phyloP scores from a whole-genome alignment of 2,329 filamentous ascomycete species.

The Pleoardoris graminearum region DNA sequence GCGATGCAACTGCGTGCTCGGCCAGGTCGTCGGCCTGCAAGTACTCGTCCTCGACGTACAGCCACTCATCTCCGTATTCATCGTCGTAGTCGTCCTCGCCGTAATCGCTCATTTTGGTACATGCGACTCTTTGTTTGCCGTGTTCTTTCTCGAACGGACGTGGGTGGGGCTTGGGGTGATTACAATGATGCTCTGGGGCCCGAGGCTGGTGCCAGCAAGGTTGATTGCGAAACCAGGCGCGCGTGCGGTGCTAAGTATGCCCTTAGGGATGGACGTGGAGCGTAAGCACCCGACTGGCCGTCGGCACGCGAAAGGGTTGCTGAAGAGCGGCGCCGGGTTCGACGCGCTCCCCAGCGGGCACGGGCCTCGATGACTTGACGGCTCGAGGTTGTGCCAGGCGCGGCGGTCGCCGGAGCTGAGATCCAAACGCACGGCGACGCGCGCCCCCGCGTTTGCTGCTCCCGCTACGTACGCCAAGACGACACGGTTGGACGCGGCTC shows the following conservation, averaged over 20 bases:
- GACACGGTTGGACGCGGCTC: constrained; percentile 30
- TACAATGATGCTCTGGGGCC: not conserved
- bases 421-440: not conserved
- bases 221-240: not conserved
- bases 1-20: constrained; percentile 52
- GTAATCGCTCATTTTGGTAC: constrained; percentile 48
- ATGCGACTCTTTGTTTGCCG: constrained; percentile 5
- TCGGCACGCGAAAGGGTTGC: not conserved
- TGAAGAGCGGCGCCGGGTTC: not conserved
- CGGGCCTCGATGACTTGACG: not conserved
- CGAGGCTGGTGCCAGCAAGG: not conserved
- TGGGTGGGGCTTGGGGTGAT: not conserved
- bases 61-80: constrained; percentile 46
- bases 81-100: constrained; percentile 46
- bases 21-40: constrained; percentile 53
- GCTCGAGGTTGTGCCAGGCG: not conserved
- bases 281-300: constrained; percentile 10
- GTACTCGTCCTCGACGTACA: constrained; percentile 53
- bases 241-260: not conserved
- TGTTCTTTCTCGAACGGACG: not conserved
- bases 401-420: not conserved
- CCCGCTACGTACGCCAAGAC: constrained; percentile 23
- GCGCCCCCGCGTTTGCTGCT: not conserved
- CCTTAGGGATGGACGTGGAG: constrained; percentile 8
- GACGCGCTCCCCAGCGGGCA: not conserved